Evolutionary conservation across 192 early-diverging fungal species (phyloP).

Genomic region (Coemansia sp.): DNA sequence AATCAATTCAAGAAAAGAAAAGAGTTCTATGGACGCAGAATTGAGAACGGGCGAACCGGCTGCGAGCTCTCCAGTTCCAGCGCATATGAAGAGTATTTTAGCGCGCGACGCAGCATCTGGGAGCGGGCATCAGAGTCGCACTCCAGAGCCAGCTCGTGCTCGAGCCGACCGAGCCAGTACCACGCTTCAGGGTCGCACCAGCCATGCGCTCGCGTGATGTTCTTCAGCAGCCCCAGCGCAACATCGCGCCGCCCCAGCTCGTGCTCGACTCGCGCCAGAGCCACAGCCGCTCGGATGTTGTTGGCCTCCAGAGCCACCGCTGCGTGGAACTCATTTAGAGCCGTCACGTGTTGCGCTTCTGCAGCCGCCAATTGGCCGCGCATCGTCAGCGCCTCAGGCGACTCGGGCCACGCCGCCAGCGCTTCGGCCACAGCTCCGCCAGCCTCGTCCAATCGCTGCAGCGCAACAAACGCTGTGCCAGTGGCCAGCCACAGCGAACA

Average conservation of each 20-base stretch:
- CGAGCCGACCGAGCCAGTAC: constrained; percentile 53
- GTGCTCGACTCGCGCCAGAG: constrained; percentile 47
- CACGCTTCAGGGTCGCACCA: constrained; percentile 57
- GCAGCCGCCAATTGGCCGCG: constrained; percentile 44
- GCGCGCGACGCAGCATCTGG: constrained; percentile 29
- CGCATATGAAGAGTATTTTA: constrained; percentile 44
- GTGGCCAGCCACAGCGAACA: constrained; percentile 49
- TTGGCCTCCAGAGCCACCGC: constrained; percentile 45
- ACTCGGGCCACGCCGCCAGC: constrained; percentile 45
- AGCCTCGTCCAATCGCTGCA: constrained; percentile 42
- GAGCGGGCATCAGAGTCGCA: constrained; percentile 1
- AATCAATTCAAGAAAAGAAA: neutral
- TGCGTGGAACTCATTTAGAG: constrained; percentile 52
- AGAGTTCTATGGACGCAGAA: constrained; percentile 14
- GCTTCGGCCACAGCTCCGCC: constrained; percentile 40
- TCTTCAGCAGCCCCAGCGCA: constrained; percentile 51
- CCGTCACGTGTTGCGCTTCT: constrained; percentile 21
- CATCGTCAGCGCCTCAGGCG: constrained; percentile 48
- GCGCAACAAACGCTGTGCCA: constrained; percentile 31
- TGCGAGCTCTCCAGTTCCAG: constrained; percentile 53
- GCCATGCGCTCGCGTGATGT: constrained; percentile 48
- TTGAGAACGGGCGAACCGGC: constrained; percentile 41
- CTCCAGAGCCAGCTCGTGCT: constrained; percentile 48
- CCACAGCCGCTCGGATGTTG: constrained; percentile 45
- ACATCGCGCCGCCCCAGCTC: constrained; percentile 46